Evolutionary conservation across 73 alveolate species (phyloP).

Genomic region (Tetrahymena malaccensis): DNA sequence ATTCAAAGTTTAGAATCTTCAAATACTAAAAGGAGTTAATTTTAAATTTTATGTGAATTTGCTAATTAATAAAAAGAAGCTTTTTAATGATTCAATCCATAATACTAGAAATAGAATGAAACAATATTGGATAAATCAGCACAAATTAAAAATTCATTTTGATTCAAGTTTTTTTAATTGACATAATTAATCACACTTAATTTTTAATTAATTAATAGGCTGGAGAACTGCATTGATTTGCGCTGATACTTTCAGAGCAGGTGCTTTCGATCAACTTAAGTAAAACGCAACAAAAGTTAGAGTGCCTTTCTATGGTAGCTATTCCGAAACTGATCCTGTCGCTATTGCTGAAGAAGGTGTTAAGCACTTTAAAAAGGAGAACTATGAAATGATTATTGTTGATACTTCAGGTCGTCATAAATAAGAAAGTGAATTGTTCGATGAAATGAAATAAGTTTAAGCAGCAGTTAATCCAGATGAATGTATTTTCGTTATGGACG

Average conservation of each 20-base stretch:
- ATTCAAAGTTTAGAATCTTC: too few species aligned
- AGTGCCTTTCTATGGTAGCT: conserved; percentile 74
- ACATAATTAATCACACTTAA: neutral
- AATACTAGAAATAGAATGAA: too few species aligned
- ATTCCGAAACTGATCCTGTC: conserved; percentile 98
- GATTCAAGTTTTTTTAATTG: neutral
- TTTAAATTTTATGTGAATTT: too few species aligned
- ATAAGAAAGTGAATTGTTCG: conserved; percentile 96
- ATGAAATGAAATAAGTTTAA: conserved; percentile 96
- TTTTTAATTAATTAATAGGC: conserved; percentile 35
- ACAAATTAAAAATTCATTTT: neutral
- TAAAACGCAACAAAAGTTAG: conserved; percentile 96
- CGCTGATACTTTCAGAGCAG: conserved; percentile 99
- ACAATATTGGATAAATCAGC: too few species aligned
- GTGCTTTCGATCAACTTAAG: conserved; percentile 99
- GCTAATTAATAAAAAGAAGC: too few species aligned
- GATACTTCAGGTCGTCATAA: conserved; percentile 99
- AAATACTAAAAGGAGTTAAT: too few species aligned
- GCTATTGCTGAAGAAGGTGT: conserved; percentile 97
- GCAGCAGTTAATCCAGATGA: conserved; percentile 95
- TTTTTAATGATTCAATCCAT: too few species aligned
- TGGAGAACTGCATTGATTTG: conserved; percentile 95
- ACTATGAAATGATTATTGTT: conserved; percentile 94
- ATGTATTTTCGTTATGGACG: conserved; percentile 94
- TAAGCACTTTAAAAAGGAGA: conserved; percentile 72